Evolutionary conservation across 2,329 filamentous ascomycete species (phyloP), one percentile per base, ranked within the genome.

Genomic region (Phaeosphaeria sp.): DNA sequence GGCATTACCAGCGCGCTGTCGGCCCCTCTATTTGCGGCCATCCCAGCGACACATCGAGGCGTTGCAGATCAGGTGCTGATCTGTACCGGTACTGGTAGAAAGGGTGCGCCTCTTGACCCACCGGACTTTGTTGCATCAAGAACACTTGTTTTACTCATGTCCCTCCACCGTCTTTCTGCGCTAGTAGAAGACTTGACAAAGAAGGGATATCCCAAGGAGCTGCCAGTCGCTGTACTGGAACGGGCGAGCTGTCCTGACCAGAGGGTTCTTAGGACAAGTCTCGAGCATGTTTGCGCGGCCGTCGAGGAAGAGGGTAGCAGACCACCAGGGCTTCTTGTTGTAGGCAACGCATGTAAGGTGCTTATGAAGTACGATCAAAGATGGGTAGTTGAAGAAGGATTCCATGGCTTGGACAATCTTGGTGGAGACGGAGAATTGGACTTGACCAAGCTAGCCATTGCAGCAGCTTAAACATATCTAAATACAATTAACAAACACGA

Each of bases 131-230:
- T 93, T 0, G 75, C 84, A 1, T 90, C 86, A 9, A 85, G 93
- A 56, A 98, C 95, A 0, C 91, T 95, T 0, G 91, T 99, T 3
- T 97, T 98, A 65, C 80, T 99, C 48, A 99, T 99, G 95, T 92
- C 92, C 3, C 80, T 99, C 62, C 95, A 99, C 78, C 86, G 95
- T 51, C 88, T 99, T 17, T 81, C 79, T 3, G 90, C 87, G 0
- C 81, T 99, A 1, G 85, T 97, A 0, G 82, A 83, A 6, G 90
- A 91, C 69, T 80, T 99, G 10, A 55, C 56, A 3, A 65, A 71
- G 1, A 74, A 79, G 50, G 75, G 72, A 2, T 97, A 92, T 89
- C 94, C 94, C 0, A 78, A 77, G 33, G 78, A 80, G n/a, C 95
- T 93, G 0, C 93, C 94, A 0, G 97, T 94, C 70, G 93, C 94